A percentile compares a stretch with the other conserved stretches of the same genome.
These are phyloP conservation scores for Skeletonema grethae DNA, from an alignment of 108 stramenopile species.

Conservation along the genomic window DNA sequence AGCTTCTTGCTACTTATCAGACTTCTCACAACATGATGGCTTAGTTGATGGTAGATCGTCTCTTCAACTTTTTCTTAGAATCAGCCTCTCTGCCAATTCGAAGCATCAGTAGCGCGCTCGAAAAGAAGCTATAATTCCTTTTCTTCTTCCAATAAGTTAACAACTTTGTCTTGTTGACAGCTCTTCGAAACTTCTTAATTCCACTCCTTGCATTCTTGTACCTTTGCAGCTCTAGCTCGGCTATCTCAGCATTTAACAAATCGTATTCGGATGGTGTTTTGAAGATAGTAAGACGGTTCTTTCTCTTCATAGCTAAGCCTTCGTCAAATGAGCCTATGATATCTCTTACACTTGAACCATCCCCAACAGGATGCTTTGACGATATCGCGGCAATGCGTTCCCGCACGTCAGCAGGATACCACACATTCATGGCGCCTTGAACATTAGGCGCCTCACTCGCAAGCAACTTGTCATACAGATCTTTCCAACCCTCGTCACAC, in stretches of 20 bases:
- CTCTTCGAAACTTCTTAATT: neutral
- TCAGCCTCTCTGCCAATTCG: neutral
- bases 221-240: neutral
- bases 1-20: too few relatives aligned
- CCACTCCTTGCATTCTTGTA: neutral
- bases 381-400: neutral
- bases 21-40: too few relatives aligned
- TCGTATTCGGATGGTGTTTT: too few relatives aligned
- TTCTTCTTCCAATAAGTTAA: too few relatives aligned
- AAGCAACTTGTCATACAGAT: constrained; percentile 15
- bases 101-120: neutral
- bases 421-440: neutral
- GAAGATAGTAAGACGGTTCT: too few relatives aligned
- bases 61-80: neutral
- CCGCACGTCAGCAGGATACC: neutral
- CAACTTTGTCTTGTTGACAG: neutral
- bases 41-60: too few relatives aligned
- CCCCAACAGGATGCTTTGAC: neutral
- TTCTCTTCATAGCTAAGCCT: too few relatives aligned
- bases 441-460: neutral
- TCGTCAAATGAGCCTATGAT: too few relatives aligned
- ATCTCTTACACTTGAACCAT: too few relatives aligned
- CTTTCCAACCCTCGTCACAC: constrained; percentile 28
- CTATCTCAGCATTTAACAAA: neutral
- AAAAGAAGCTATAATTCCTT: neutral